Base-by-base conservation (phyloP, 78 protist genomes). In the Dictyostelium brefeldianum region DNA sequence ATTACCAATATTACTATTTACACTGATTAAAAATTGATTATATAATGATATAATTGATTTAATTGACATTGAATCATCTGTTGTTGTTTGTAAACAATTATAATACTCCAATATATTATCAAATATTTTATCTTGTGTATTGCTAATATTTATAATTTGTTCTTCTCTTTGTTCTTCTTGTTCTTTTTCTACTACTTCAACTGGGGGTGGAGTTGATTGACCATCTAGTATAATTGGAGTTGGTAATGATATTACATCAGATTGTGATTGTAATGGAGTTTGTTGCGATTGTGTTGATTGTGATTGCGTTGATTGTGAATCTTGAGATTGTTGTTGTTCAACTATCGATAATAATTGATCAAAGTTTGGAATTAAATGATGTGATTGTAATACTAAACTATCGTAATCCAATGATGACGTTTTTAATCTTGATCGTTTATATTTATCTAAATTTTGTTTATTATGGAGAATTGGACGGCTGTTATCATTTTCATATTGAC, bases 391-490 rank as follows among this genome's bases (percentile, higher is more conserved):
- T 0, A 43, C 18, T n/a, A 43, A 41, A 43, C 14, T 46, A 9
- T 8, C n/a, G 22, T 46, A 43, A 11, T 71, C 79, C 17, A 43
- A 14, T n/a, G 7, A 41, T 71, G 50, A 31, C 5, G 50, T 71
- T 71, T 71, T 71, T 71, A 43, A 71, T 14, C 20, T 43, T 43
- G 79, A 71, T 71, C 56, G 17, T 43, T 43, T 43, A 71, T 15
- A 50, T 31, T 59, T 77, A 46, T 67, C 75, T 31, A 25, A 59
- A 59, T 29, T 31, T 79, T 74, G 67, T 31, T 9, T 51, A 51
- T n/a, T 27, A 9, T 43, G 54, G 43, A 31, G n/a, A 6, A 18
- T 27, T 43, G 85, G 85, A 9, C 18, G 25, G 20, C 14, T 8
- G 9, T 46, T 10, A 17, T 27, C 27, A 17, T 5, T 43, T 22